Evolutionary conservation across 768 basidiomycete genomes (phyloP).

Genomic region (Flagelloscypha sp.): DNA sequence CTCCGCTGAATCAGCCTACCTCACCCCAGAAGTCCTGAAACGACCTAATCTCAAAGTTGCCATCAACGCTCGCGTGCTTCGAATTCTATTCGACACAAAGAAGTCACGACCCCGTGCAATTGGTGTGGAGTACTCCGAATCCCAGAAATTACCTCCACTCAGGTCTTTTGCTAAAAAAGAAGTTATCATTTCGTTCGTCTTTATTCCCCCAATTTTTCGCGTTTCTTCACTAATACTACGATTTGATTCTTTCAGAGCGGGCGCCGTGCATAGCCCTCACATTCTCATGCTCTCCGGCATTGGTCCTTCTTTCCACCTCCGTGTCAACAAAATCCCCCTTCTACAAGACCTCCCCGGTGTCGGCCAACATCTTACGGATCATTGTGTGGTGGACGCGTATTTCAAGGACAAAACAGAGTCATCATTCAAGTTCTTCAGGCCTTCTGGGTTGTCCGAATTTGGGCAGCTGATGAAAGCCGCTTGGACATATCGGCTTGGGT

Average conservation of each 20-base stretch:
- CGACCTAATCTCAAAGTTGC: slow-evolving; percentile 60
- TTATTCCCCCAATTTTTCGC: background rate
- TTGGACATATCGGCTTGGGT: slow-evolving; percentile 33
- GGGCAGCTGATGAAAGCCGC: slow-evolving; percentile 24
- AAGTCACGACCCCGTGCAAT: slow-evolving; percentile 31
- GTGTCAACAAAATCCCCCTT: slow-evolving; percentile 35
- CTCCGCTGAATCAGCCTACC: slow-evolving; percentile 58
- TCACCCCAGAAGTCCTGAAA: slow-evolving; percentile 53
- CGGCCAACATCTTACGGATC: slow-evolving; percentile 56
- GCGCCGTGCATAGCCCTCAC: slow-evolving; percentile 43
- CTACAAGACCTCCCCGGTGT: slow-evolving; percentile 48
- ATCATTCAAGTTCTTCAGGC: slow-evolving; percentile 31
- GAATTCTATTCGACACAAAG: slow-evolving; percentile 43
- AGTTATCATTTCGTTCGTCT: slow-evolving; percentile 35
- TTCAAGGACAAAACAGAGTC: slow-evolving; percentile 42
- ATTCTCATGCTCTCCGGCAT: slow-evolving; percentile 52
- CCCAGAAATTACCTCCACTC: slow-evolving; percentile 18
- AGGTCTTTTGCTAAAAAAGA: slow-evolving; percentile 33
- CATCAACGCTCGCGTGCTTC: slow-evolving; percentile 47
- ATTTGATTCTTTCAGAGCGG: too few species aligned
- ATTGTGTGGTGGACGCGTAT: slow-evolving; percentile 44
- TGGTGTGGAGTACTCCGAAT: slow-evolving; percentile 33
- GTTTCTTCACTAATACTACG: background rate
- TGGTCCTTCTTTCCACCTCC: slow-evolving; percentile 45
- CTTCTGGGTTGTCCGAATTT: slow-evolving; percentile 16